Conservation (phyloP, 345 rosid genomes). For the Hypericum perforatum region DNA sequence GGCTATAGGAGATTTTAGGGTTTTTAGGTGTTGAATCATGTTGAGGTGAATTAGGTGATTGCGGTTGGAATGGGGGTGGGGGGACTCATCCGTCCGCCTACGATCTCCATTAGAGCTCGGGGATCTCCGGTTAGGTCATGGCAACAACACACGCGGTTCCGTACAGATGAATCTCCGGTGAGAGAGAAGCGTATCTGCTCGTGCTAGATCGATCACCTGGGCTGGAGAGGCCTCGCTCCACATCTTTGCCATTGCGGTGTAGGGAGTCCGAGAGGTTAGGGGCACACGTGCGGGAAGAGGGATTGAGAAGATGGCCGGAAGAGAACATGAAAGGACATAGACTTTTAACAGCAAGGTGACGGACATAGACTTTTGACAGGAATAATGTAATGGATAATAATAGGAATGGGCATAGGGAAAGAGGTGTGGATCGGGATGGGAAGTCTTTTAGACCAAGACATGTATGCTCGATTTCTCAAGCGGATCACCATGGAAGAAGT, state of each 20-base stretch:
- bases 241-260: conserved; percentile 5
- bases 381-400: conserved; percentile 12
- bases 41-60: too few relatives aligned
- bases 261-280: conserved; percentile 12
- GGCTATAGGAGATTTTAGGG: too few relatives aligned
- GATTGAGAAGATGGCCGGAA: conserved; percentile 2
- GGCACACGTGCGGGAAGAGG: conserved; percentile 13
- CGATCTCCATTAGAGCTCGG: conserved; percentile 35
- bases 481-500: conserved; percentile 39
- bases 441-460: conserved; percentile 40
- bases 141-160: conserved; percentile 28
- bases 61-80: too few relatives aligned
- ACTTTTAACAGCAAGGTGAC: too few relatives aligned
- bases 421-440: conserved; percentile 32
- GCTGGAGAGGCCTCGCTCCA: conserved; percentile 6
- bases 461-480: conserved; percentile 43
- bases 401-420: conserved; percentile 20
- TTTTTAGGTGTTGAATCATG: too few relatives aligned
- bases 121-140: conserved; percentile 38
- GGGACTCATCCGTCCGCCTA: conserved; percentile 22
- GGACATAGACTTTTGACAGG: too few relatives aligned
- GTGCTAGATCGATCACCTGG: conserved; percentile 31
- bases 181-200: conserved; percentile 27
- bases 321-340: conserved; percentile 7
- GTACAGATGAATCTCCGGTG: conserved; percentile 29